These are phyloP conservation scores for Flaveria floridana DNA, from an alignment of 140 eudicot species.

Conservation along the genomic window DNA sequence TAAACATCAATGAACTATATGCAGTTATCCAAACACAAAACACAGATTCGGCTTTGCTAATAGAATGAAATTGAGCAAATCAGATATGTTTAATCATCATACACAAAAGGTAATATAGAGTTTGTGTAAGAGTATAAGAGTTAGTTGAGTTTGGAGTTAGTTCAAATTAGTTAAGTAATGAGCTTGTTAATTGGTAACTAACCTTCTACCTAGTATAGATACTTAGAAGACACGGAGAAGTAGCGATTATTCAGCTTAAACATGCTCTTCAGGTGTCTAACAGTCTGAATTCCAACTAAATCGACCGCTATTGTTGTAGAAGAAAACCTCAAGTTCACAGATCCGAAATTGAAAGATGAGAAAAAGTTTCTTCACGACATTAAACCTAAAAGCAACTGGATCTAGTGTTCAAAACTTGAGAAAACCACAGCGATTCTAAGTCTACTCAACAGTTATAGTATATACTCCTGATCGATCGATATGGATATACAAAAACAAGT, in stretches of 20 bases:
- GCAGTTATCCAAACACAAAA: neutral
- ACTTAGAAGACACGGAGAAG: neutral
- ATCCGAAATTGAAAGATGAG: neutral
- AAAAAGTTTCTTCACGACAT: neutral
- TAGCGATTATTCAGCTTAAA: conserved; percentile 33
- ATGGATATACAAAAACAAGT: neutral
- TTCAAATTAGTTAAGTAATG: too few species aligned
- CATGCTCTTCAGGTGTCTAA: conserved; percentile 33
- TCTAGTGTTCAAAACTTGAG: neutral
- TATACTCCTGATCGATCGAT: conserved; percentile 14
- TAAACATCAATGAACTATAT: neutral
- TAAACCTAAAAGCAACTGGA: neutral
- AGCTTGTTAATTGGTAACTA: too few species aligned
- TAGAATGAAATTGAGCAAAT: neutral
- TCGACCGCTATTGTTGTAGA: conserved; percentile 32
- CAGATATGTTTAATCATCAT: neutral
- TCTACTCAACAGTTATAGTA: conserved; percentile 6
- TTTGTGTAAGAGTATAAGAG: too few species aligned
- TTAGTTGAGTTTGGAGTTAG: too few species aligned
- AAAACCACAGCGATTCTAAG: neutral
- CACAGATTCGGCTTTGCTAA: conserved; percentile 8
- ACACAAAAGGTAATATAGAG: too few species aligned
- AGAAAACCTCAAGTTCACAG: neutral
- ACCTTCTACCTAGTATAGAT: too few species aligned
- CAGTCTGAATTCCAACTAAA: conserved; percentile 34